phyloP scores from a whole-genome alignment of 78 protist species.

The Dictyostelium intermedium region DNA sequence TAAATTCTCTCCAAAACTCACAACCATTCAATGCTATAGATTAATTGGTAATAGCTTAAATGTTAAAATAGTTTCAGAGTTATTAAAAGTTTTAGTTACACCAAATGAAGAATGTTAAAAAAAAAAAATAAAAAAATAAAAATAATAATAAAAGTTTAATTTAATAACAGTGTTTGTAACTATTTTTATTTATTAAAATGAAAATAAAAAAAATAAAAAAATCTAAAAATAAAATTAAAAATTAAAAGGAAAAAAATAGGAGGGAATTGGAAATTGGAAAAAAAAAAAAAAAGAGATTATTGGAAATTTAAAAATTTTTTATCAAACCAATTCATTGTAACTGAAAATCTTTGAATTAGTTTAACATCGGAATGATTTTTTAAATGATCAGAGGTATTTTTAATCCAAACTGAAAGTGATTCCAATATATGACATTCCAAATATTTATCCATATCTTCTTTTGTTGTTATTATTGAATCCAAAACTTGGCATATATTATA shows the following conservation, averaged over 20 bases:
- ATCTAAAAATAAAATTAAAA: no score
- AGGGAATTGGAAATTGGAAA: background rate
- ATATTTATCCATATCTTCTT: conserved; percentile 38
- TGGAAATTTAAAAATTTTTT: conserved; percentile 16
- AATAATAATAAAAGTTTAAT: no score
- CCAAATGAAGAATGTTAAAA: background rate
- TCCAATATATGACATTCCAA: conserved; percentile 8
- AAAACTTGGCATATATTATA: conserved; percentile 73
- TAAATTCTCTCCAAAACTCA: conserved; percentile 18
- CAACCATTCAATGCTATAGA: conserved; percentile 18
- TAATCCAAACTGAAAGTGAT: conserved; percentile 59
- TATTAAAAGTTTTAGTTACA: conserved; percentile 14
- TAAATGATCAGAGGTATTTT: conserved; percentile 3
- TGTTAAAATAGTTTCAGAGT: conserved; percentile 51
- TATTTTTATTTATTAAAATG: no score
- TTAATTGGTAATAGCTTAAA: conserved; percentile 75
- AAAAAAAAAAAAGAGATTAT: background rate
- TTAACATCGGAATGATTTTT: background rate
- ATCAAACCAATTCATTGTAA: conserved; percentile 37
- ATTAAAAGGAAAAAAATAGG: background rate
- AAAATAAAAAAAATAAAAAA: no score
- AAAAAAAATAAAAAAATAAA: no score
- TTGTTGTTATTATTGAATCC: conserved; percentile 34
- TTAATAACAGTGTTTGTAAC: no score
- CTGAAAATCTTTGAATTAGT: conserved; percentile 48